A percentile compares a stretch with the other conserved stretches of the same genome.
Evolutionary conservation across 129 eudicot genomes (phyloP).

Genomic region (Gnaphalium uliginosum): DNA sequence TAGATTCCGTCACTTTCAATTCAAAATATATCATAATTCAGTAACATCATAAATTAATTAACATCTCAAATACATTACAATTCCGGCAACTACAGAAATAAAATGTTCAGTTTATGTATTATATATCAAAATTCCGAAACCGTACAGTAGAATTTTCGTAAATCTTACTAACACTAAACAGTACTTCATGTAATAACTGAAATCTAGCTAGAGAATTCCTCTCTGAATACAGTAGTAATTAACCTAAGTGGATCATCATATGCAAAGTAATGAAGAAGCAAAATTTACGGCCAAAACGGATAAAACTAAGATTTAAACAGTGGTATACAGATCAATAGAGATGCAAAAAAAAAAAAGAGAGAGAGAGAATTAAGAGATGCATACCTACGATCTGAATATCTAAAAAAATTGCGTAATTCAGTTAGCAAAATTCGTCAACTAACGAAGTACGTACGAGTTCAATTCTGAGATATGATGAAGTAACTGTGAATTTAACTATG

Average conservation of each 20-base stretch:
- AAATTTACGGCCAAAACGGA: slow-evolving; percentile 16
- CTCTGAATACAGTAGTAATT: background rate
- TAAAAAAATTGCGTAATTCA: slow-evolving; percentile 5
- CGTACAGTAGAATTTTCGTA: too few relatives aligned
- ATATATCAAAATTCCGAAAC: too few relatives aligned
- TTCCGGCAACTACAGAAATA: too few relatives aligned
- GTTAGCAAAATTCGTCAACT: background rate
- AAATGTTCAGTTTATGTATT: too few relatives aligned
- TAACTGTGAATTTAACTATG: background rate
- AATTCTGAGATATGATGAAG: slow-evolving; percentile 16
- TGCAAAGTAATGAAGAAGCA: slow-evolving; percentile 18
- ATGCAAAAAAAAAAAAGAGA: too few relatives aligned
- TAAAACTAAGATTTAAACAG: slow-evolving; percentile 10
- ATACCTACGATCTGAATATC: slow-evolving; percentile 32
- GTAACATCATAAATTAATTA: background rate
- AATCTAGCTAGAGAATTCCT: too few relatives aligned
- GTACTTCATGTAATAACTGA: too few relatives aligned
- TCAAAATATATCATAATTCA: slow-evolving; percentile 14
- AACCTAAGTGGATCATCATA: background rate
- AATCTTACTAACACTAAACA: too few relatives aligned
- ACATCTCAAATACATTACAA: background rate
- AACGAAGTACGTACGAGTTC: background rate
- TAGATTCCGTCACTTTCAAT: background rate
- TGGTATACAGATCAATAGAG: background rate
- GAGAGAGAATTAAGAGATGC: background rate